Base-by-base conservation (phyloP, 2,329 filamentous ascomycete genomes). In the Diaporthe velutina region DNA sequence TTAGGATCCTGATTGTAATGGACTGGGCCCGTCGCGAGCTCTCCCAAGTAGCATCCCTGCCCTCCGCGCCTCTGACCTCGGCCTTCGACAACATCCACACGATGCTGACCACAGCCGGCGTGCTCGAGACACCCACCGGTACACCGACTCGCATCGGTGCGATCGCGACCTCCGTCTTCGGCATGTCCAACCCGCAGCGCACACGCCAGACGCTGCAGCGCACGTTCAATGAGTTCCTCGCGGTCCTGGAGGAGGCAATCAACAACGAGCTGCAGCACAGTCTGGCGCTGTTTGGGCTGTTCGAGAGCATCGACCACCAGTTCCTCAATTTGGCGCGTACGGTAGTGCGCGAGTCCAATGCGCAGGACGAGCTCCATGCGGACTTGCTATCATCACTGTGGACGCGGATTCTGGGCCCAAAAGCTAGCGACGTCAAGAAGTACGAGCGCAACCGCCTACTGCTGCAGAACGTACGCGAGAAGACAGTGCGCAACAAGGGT, bases 1-100 rank as follows among this genome's bases (percentile, higher is more conserved):
- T 9, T 17, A 93, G 93, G 75, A 98, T 98, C 78, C 89, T 98
- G 48, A 93, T 97, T 76, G 95, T 97, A 70, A 98, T 98, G 95
- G 95, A 98, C 81, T 98, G 96, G 96, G 94, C 95, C 19, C 93
- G 93, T 80, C 92, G 95, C 77, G 95, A 98, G 83, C 90, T 98
- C 19, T 88, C 92, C 75, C 92, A 92, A 60, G 86, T 97, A 73
- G 57, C 73, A 13, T 87, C 88, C 30, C 85, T 89, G 28, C 90
- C 92, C 9, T 88, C 90, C 1, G 90, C 89, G 57, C 89, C 91
- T 2, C 85, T 97, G 30, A 90, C 93, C 25, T 91, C 91, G 17
- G 90, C 93, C 57, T 95, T 95, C 81, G 94, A 95, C 83, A 98
- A 97, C 81, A 86, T 98, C 64, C 94, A 98, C 86, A 92, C 90